Base-by-base conservation (phyloP, 2,329 filamentous ascomycete genomes). In the Trichoderma guizhouense region DNA sequence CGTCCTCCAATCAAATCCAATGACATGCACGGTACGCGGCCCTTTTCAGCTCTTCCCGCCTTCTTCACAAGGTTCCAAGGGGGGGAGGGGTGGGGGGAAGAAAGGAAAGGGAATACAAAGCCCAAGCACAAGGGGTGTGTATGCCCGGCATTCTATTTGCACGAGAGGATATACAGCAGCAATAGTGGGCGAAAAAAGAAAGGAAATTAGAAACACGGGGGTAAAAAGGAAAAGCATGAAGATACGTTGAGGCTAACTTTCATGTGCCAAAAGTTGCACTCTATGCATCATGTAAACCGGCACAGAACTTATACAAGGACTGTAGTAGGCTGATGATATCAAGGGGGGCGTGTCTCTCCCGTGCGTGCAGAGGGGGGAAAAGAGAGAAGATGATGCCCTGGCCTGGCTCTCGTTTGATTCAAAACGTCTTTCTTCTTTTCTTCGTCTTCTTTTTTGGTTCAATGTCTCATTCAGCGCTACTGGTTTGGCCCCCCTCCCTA, bases 41-140 rank as follows among this genome's bases (percentile, higher is more conserved):
- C 66, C 66, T 69, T 69, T 69, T 60, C 66, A 69, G 66, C 66
- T 69, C 43, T 66, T 66, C 30, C 63, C 30, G 63, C 47, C 63
- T 32, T 58, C 53, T 58, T 58, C 28, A 24, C 28, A 32, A 32
- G 55, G 47, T 53, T 58, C 39, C 28, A 32, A 34, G 61, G 26
- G 26, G 15, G 28, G n/a, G 65, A 18, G 65, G 53, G 34, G 65
- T 43, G 51, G 51, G 34, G 26, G 4, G 30, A 58, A 58, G 26
- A 30, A 58, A 57, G 43, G 26, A 30, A 58, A 47, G 53, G 53
- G 34, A 32, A 69, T 47, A 61, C 26, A 15, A 24, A 62, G 32
- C 30, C 30, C 30, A 53, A 32, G 30, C 9, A 5, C 21, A 57
- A 39, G 34, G 66, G 53, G 66, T 53, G 66, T 43, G 66, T 3